Base-by-base conservation (phyloP, 768 basidiomycete species). In the Sporobolomyces roseus region DNA sequence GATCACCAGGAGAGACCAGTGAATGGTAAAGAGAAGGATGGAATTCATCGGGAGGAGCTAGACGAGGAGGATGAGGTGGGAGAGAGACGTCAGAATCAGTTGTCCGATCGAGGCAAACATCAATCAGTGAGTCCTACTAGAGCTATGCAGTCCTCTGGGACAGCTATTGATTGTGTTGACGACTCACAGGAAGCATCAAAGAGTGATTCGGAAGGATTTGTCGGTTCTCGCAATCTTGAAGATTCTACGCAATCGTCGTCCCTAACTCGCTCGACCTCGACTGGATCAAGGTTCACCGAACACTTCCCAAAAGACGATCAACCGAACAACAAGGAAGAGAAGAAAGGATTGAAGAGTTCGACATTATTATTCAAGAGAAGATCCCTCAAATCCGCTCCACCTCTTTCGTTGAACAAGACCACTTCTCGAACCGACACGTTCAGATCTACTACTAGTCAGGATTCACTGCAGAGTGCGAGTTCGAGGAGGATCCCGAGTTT, bases 201-300 rank as follows among this genome's bases (percentile, higher is more conserved):
- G n/a, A n/a, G n/a, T n/a, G n/a, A n/a, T n/a, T n/a, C n/a, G n/a
- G n/a, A n/a, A n/a, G n/a, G 45, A 60, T 27, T 13, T 35, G 21
- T 60, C 58, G 29, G 19, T 7, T 19, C 25, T 50, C 43, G 38
- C n/a, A 41, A 56, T 7, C 32, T 17, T 14, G 32, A 17, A 59
- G 27, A 29, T 6, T 30, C 21, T 36, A 35, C 14, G 12, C 32
- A 14, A 9, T 32, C 58, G 45, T 33, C 19, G 13, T 10, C 45
- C 2, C 45, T 48, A 5, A 12, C 43, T 27, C 48, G 58, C 23
- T 48, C n/a, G 2, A 25, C 43, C 2, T 60, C 58, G 30, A 60
- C 32, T 27, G 58, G 45, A 43, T 60, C 58, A 8, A 38, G 58
- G n/a, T 60, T 60, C 45, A 46, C 4, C 4, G 58, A 60, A 60